Evolutionary conservation across 352 stramenopile species (phyloP), one percentile per base, ranked within the genome.

Genomic region (Globisporangium orthogonon): DNA sequence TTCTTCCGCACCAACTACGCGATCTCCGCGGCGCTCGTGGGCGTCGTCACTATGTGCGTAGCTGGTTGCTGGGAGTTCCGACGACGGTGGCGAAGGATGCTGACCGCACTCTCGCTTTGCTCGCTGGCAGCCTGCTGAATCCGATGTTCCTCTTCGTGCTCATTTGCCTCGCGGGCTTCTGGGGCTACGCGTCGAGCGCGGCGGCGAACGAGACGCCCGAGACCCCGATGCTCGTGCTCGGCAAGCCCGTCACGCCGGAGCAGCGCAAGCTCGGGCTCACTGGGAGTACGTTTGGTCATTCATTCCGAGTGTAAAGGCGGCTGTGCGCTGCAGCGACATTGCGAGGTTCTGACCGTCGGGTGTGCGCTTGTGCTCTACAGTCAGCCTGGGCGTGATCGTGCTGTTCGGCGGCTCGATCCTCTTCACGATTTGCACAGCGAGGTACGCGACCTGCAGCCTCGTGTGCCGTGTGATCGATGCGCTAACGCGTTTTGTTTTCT

Each of bases 1-100:
- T 94, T 83, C 69, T 94, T 92, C 55, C 81, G 80, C 57, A 86
- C 84, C 43, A 94, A 94, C 67, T 94, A 94, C 60, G 78, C 77
- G 18, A 82, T 90, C 61, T 88, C 77, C 6, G 82, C 80, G 9
- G 74, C 79, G 4, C 69, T 90, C 35, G 82, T 92, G 4, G 83
- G 74, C 40, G 83, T 91, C 40, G 72, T 94, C 30, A 89, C 81
- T n/a, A 94, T 94, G 83, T 94, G 72, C 54, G 72, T 58, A 7
- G 11, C 3, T 23, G 3, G 7, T 3, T 31, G 31, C 31, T 43
- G 39, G 17, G 28, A 1, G 2, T 6, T 47, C 7, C 41, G 41
- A 7, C 10, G 7, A 47, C 4, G 39, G 0, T 37, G 33, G 33
- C 6, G 10, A 37, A 11, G 33, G 33, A 37, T 37, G 33, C 33